Evolutionary conservation across 2,329 filamentous ascomycete genomes (phyloP).

Genomic region (Pseudogymnoascus sp.): DNA sequence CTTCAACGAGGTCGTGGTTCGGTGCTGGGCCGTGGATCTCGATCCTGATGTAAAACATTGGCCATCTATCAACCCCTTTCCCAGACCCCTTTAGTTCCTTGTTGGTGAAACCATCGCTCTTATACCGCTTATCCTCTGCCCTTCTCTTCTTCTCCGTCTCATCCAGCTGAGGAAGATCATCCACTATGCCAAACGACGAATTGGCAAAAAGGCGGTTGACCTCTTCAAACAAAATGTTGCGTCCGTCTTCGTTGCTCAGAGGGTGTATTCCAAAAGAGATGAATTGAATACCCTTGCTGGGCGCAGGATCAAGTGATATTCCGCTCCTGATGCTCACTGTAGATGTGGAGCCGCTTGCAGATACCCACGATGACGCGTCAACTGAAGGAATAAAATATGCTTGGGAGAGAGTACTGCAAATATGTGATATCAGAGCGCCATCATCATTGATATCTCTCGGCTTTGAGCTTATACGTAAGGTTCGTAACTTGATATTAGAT

Average conservation of each 20-base stretch:
- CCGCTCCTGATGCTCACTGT: slow-evolving; percentile 58
- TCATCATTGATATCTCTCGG: neutral
- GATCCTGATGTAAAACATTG: slow-evolving; percentile 80
- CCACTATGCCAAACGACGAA: slow-evolving; percentile 65
- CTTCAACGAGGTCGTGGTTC: slow-evolving; percentile 26
- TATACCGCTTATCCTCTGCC: slow-evolving; percentile 34
- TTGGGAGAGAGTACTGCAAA: slow-evolving; percentile 54
- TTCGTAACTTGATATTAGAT: slow-evolving; percentile 17
- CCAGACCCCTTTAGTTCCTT: slow-evolving; percentile 43
- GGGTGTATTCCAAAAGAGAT: slow-evolving; percentile 70
- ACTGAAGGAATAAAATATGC: slow-evolving; percentile 51
- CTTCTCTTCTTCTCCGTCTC: slow-evolving; percentile 31
- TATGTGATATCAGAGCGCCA: slow-evolving; percentile 15
- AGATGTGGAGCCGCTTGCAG: slow-evolving; percentile 57
- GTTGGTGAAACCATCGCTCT: slow-evolving; percentile 39
- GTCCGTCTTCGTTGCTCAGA: slow-evolving; percentile 44
- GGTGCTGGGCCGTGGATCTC: slow-evolving; percentile 25
- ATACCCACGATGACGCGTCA: slow-evolving; percentile 55
- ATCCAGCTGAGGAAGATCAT: slow-evolving; percentile 34
- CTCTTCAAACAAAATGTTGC: slow-evolving; percentile 64
- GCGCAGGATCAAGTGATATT: slow-evolving; percentile 61
- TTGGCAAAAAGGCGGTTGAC: slow-evolving; percentile 68
- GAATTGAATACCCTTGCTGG: slow-evolving; percentile 69
- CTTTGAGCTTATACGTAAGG: slow-evolving; percentile 22
- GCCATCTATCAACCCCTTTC: slow-evolving; percentile 72